Base-by-base conservation (phyloP, 805 yeast genomes). In the Starmerella stellata region DNA sequence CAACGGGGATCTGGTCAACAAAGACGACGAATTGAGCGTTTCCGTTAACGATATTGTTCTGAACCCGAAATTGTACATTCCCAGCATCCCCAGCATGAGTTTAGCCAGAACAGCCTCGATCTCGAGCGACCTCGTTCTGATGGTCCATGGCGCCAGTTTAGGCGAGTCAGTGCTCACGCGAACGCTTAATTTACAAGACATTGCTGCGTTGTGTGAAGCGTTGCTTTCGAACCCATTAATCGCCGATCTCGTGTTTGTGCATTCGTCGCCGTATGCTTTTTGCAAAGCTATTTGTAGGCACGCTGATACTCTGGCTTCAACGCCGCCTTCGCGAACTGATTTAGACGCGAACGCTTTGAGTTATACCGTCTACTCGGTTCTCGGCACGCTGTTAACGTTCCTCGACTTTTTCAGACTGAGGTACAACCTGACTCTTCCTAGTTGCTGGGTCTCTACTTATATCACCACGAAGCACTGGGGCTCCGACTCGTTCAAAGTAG, bases 251-350 rank as follows among this genome's bases (percentile, higher is more conserved):
- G 50, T 72, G 50, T 51, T 69, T 45, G 53, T 70, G 47, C 62
- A 63, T 45, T 42, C 61, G 1, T 53, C 70, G 5, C 73, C 80
- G 31, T 44, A 52, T 21, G 56, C 53, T 3, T 40, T 71, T 35
- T 36, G 70, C 38, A 48, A 51, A 35, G 66, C 72, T 25, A 47
- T 74, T 39, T 54, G 75, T 38, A 64, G 59, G 13, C 70, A 67
- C 42, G 40, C 48, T 3, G 47, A 48, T 17, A 38, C 40, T 3
- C 40, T 45, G 19, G 14, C 15, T 13, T 15, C n/a, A n/a, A n/a
- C n/a, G n/a, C n/a, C n/a, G n/a, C n/a, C n/a, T n/a, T n/a, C n/a
- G n/a, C n/a, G n/a, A n/a, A n/a, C n/a, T n/a, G n/a, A n/a, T n/a
- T n/a, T n/a, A n/a, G n/a, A n/a, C n/a, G n/a, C n/a, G n/a, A n/a